Percentiles rank a stretch among this genome's conserved stretches.
Evolutionary conservation across 495 filamentous ascomycete genomes (phyloP).

Genomic region (Annulohypoxylon stygium): DNA sequence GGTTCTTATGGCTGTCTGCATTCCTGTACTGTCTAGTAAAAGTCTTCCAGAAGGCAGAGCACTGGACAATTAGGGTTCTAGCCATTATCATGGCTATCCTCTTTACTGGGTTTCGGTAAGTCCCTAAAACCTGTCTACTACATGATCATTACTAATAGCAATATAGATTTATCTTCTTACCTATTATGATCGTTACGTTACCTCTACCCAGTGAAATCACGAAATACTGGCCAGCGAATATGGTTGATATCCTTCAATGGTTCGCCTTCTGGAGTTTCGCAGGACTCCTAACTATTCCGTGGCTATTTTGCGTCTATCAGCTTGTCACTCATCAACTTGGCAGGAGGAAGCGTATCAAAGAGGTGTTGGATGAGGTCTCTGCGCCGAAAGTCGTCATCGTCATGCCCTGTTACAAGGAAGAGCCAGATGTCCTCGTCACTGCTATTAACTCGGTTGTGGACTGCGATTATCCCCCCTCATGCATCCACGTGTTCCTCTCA

Average conservation of each 20-base stretch:
- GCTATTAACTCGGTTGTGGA: constrained; percentile 94
- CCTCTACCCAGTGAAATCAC: constrained; percentile 81
- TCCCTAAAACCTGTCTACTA: background rate
- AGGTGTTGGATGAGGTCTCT: constrained; percentile 82
- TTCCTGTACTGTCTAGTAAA: constrained; percentile 93
- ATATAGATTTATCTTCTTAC: constrained; percentile 83
- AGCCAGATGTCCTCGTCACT: constrained; percentile 84
- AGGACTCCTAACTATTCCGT: constrained; percentile 84
- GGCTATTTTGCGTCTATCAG: constrained; percentile 93
- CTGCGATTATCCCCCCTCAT: constrained; percentile 93
- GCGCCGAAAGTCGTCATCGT: constrained; percentile 97
- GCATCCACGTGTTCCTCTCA: constrained; percentile 95
- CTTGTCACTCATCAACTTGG: constrained; percentile 89
- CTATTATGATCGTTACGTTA: constrained; percentile 94
- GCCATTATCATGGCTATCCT: constrained; percentile 79
- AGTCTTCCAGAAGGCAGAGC: constrained; percentile 90
- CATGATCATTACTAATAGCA: constrained; percentile 19
- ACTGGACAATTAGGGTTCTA: constrained; percentile 81
- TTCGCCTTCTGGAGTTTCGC: constrained; percentile 98
- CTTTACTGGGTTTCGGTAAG: constrained; percentile 82
- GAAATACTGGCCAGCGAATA: constrained; percentile 72
- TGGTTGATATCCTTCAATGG: constrained; percentile 86
- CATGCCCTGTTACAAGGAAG: constrained; percentile 98
- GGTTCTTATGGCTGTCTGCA: constrained; percentile 92
- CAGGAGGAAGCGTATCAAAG: constrained; percentile 82